Percentiles rank a stretch among this genome's conserved stretches.
Evolutionary conservation across 371 early-diverging fungal species (phyloP).

Genomic region (Syncephalastrum monosporum): DNA sequence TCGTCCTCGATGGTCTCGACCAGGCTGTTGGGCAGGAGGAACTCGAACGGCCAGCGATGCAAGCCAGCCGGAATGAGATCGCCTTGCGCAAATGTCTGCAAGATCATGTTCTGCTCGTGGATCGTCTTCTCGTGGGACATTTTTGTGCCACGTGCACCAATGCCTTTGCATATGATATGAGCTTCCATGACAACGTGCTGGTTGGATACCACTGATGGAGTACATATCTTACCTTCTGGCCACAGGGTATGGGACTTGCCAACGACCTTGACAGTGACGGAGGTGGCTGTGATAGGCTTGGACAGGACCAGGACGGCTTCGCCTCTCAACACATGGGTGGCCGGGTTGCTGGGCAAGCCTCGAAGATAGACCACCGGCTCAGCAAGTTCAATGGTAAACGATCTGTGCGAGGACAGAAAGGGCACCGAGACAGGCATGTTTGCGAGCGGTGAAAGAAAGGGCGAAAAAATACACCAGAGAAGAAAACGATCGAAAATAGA

Average conservation of each 20-base stretch:
- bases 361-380: conserved; percentile 47
- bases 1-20: conserved; percentile 50
- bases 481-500: too few relatives aligned
- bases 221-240: conserved; percentile 42
- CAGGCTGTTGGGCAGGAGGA: conserved; percentile 37
- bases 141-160: conserved; percentile 40
- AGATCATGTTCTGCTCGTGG: conserved; percentile 42
- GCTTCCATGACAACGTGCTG: not conserved
- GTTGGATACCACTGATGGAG: not conserved
- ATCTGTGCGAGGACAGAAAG: conserved; percentile 38
- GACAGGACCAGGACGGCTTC: conserved; percentile 42
- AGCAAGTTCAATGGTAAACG: conserved; percentile 45
- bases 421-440: conserved; percentile 30
- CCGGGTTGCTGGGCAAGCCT: conserved; percentile 28
- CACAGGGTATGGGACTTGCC: conserved; percentile 43
- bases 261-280: conserved; percentile 33
- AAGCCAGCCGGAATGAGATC: conserved; percentile 28
- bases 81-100: conserved; percentile 25
- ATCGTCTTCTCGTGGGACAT: conserved; percentile 44
- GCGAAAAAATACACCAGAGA: too few relatives aligned
- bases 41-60: conserved; percentile 47
- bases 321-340: conserved; percentile 39
- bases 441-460: too few relatives aligned
- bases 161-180: conserved; percentile 8
- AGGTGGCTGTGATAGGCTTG: conserved; percentile 28